Evolutionary conservation across 495 filamentous ascomycete species (phyloP).

Genomic region (Annulohypoxylon maeteangense): DNA sequence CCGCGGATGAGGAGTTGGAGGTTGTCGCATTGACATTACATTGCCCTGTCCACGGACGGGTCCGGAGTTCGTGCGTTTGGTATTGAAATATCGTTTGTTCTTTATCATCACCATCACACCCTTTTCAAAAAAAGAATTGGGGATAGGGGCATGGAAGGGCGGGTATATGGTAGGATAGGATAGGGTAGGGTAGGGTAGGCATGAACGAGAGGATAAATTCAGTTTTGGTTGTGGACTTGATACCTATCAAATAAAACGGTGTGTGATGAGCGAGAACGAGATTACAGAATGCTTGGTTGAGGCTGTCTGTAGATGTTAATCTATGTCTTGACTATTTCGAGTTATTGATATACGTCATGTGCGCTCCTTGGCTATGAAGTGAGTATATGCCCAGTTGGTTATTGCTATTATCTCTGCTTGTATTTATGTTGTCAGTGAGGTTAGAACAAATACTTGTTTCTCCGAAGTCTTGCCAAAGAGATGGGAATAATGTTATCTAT

Average conservation of each 20-base stretch:
- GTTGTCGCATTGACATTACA: slow-evolving; percentile 2
- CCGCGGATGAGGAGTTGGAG: background rate
- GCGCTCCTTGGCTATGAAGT: background rate
- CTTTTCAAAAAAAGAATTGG: background rate
- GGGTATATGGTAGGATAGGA: background rate
- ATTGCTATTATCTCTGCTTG: background rate
- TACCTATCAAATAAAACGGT: background rate
- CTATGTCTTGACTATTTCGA: background rate
- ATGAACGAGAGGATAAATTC: background rate
- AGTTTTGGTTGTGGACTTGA: background rate
- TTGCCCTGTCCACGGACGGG: background rate
- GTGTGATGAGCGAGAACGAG: background rate
- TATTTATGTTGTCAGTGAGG: background rate
- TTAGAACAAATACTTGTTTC: background rate
- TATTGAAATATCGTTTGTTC: background rate
- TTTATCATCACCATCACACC: background rate
- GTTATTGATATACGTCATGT: background rate
- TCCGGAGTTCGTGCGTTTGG: background rate
- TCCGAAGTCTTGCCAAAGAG: background rate
- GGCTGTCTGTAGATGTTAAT: background rate
- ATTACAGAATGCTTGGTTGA: background rate
- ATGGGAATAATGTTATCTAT: background rate
- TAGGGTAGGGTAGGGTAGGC: background rate
- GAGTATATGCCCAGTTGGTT: background rate
- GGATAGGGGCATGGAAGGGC: background rate